Evolutionary conservation across 2,329 filamentous ascomycete species (phyloP), one percentile per base, ranked within the genome.

Genomic region (Stagonosporopsis vannaccii): DNA sequence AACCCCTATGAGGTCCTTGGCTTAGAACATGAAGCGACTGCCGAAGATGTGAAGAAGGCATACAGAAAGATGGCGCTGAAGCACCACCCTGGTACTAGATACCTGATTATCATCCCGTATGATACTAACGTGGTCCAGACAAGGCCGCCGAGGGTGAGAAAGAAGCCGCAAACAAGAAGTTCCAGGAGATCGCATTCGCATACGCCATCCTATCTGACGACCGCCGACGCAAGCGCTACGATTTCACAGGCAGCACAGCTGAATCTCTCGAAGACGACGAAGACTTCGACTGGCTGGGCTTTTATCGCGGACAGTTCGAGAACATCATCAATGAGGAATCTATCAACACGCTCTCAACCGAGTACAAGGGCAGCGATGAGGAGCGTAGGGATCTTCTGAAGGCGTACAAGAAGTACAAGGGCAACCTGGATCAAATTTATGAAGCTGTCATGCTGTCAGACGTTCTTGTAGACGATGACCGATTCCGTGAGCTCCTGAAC

Each of bases 161-260:
- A 70, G 83, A 87, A 23, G 79, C 84, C 37, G 94, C 95, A 2
- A 89, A 97, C 67, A 82, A 83, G 58, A 89, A 85, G 50, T 99
- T 99, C 75, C 95, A 99, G 77, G 83, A 90, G 66, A 87, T 99
- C 66, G 94, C 94, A 22, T 94, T 97, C 70, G 94, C 95, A 48
- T 97, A 98, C 72, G 94, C 92, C 30, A 86, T 99, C 45, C 90
- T 99, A 32, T 97, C 91, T 28, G 91, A 97, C 66, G 83, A 89
- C 20, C 82, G 83, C 19, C 87, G 95, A 49, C 90, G 95, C 65
- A 87, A 87, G 66, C 90, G 91, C 56, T 99, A 97, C 80, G 94
- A 99, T 73, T 82, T 85, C 49, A 98, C 94, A 0, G 95, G 95
- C 51, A 95, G 90, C 52, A 98, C 93, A 0, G 87, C 90, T 11